Evolutionary conservation across 2,329 filamentous ascomycete species (phyloP).

Genomic region (Aspergillus fischeri): DNA sequence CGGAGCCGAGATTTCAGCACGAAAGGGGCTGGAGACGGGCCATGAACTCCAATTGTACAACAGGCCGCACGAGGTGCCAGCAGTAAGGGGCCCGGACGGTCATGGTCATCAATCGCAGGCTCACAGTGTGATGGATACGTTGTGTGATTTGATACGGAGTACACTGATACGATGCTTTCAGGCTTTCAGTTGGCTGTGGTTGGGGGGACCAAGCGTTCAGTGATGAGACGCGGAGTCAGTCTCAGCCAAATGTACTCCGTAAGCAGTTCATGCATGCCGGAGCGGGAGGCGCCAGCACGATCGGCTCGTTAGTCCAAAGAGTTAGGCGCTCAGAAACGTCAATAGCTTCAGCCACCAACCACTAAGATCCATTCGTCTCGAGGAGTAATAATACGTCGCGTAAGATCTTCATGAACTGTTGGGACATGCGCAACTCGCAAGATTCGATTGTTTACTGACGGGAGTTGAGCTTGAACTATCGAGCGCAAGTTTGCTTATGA

Average conservation of each 20-base stretch:
- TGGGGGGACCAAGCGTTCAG: background rate
- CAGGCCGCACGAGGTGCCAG: constrained; percentile 28
- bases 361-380: constrained; percentile 5
- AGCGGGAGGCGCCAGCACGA: constrained; percentile 21
- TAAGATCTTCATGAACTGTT: background rate
- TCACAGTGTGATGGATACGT: background rate
- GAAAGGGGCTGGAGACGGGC: background rate
- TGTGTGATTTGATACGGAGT: no score
- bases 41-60: constrained; percentile 19
- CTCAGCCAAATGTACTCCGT: background rate
- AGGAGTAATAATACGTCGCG: background rate
- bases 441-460: no score
- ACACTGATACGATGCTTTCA: background rate
- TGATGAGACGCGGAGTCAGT: background rate
- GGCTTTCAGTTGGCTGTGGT: background rate
- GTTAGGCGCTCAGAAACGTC: constrained; percentile 13
- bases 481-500: no score
- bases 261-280: constrained; percentile 19
- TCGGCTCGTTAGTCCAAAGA: constrained; percentile 15
- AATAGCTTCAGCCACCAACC: constrained; percentile 20
- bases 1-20: background rate
- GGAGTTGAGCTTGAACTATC: no score
- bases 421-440: no score
- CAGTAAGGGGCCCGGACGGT: constrained; percentile 27
- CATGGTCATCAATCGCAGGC: constrained; percentile 4